A percentile compares a stretch with the other conserved stretches of the same genome.
These are phyloP conservation scores for Penicillium digitatum DNA, from an alignment of 2,329 filamentous ascomycete species.

Conservation along the genomic window DNA sequence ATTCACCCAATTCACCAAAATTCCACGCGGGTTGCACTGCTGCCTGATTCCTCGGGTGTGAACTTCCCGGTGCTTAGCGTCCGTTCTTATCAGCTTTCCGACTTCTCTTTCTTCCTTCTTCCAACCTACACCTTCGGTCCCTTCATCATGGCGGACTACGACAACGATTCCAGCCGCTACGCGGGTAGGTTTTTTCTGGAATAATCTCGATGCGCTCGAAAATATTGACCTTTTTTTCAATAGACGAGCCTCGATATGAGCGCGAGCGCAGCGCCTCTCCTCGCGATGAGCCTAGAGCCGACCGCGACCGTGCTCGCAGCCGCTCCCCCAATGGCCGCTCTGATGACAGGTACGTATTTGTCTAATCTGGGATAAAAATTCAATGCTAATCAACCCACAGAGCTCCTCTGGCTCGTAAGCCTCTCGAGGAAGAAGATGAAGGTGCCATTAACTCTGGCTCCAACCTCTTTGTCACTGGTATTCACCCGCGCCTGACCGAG, in stretches of 20 bases:
- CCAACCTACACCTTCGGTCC: conserved; percentile 19
- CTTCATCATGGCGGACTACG: conserved; percentile 55
- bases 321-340: conserved; percentile 60
- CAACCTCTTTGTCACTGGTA: conserved; percentile 98
- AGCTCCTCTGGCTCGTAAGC: conserved; percentile 47
- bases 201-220: not conserved
- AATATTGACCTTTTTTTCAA: not conserved
- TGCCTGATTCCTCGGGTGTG: conserved; percentile 17
- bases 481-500: conserved; percentile 87
- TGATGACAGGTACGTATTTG: conserved; percentile 48
- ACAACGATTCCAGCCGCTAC: conserved; percentile 62
- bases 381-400: conserved; percentile 24
- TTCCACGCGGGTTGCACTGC: not conserved
- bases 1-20: not conserved
- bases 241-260: conserved; percentile 60
- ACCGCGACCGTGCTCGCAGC: conserved; percentile 58
- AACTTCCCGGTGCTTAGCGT: conserved; percentile 19
- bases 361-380: not conserved
- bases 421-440: conserved; percentile 58
- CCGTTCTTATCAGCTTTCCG: conserved; percentile 14
- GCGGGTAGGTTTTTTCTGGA: conserved; percentile 53
- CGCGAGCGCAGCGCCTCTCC: conserved; percentile 66
- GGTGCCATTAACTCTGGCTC: conserved; percentile 87
- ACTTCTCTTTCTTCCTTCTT: conserved; percentile 24
- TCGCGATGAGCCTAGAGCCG: conserved; percentile 52